Evolutionary conservation across 2,329 filamentous ascomycete species (phyloP).

Genomic region (Clonostachys byssicola): DNA sequence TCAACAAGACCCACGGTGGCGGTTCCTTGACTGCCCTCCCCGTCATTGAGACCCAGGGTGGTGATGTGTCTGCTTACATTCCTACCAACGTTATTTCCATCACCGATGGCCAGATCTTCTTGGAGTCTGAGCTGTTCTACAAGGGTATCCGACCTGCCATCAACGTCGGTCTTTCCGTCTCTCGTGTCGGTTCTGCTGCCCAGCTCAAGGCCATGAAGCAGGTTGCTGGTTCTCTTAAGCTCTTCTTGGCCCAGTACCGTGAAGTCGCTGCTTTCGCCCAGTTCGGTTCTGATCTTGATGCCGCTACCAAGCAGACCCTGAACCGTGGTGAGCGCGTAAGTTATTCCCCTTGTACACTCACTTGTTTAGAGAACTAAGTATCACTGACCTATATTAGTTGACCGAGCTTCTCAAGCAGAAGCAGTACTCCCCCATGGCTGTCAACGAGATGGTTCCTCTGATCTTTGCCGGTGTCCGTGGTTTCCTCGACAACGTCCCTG

Average conservation of each 20-base stretch:
- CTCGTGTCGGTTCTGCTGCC: slow-evolving; percentile 98
- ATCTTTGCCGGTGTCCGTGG: slow-evolving; percentile 99
- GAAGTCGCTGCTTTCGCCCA: slow-evolving; percentile 99
- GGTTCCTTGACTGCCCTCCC: slow-evolving; percentile 97
- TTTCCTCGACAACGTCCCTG: slow-evolving; percentile 82
- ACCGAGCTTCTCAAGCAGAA: slow-evolving; percentile 99
- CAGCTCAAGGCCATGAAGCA: slow-evolving; percentile 99
- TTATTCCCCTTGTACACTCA: slow-evolving; percentile 12
- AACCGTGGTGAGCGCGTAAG: slow-evolving; percentile 95
- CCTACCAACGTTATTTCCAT: slow-evolving; percentile 99
- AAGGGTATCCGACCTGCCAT: slow-evolving; percentile 99
- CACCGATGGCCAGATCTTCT: slow-evolving; percentile 99
- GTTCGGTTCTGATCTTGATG: slow-evolving; percentile 99
- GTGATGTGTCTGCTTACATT: slow-evolving; percentile 99
- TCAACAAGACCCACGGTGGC: slow-evolving; percentile 85
- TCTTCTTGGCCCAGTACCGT: slow-evolving; percentile 99
- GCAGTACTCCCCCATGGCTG: slow-evolving; percentile 97
- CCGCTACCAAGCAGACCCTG: slow-evolving; percentile 97
- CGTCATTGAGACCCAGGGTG: slow-evolving; percentile 98
- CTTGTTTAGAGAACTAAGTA: not conserved
- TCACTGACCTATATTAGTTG: slow-evolving; percentile 42
- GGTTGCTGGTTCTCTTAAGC: slow-evolving; percentile 98
- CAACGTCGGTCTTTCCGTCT: slow-evolving; percentile 99
- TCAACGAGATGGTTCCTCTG: slow-evolving; percentile 99
- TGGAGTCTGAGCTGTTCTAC: slow-evolving; percentile 99